Conservation (phyloP, 2,329 filamentous ascomycete genomes). For the Paraphoma chrysanthemicola region DNA sequence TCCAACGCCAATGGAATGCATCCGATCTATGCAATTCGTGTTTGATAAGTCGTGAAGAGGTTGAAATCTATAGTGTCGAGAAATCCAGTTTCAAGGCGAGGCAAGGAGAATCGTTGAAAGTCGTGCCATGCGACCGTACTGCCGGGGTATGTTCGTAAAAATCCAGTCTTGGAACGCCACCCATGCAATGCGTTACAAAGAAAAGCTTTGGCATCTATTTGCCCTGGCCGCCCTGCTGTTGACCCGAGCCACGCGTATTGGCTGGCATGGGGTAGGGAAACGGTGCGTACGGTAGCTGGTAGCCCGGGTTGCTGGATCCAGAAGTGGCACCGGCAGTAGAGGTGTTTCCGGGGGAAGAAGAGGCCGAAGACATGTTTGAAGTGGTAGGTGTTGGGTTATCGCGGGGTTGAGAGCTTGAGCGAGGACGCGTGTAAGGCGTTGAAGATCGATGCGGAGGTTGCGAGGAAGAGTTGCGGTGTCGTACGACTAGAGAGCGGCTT, state of each 20-base stretch:
- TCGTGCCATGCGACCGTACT: not conserved
- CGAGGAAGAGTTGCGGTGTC: slow-evolving; percentile 15
- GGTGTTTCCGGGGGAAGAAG: slow-evolving; percentile 40
- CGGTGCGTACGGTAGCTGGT: slow-evolving; percentile 45
- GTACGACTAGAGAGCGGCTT: slow-evolving; percentile 18
- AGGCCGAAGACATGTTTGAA: slow-evolving; percentile 41
- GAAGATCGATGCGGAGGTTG: slow-evolving; percentile 19
- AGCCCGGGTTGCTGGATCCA: slow-evolving; percentile 33
- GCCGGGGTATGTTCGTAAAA: not conserved
- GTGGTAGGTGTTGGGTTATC: slow-evolving; percentile 5
- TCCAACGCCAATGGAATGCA: slow-evolving; percentile 16
- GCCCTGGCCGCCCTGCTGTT: slow-evolving; percentile 23
- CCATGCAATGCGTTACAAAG: not conserved
- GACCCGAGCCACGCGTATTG: slow-evolving; percentile 28
- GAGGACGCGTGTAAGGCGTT: slow-evolving; percentile 20
- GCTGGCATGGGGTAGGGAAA: slow-evolving; percentile 47
- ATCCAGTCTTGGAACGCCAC: not conserved
- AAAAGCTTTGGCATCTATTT: slow-evolving; percentile 20
- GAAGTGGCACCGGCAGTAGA: slow-evolving; percentile 39
- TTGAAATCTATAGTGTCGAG: not conserved
- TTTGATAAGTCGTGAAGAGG: not conserved
- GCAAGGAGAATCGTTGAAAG: not conserved
- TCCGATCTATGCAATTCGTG: slow-evolving; percentile 4
- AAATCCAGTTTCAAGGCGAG: not conserved
- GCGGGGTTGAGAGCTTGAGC: slow-evolving; percentile 21